phyloP scores from a whole-genome alignment of 2,329 filamentous ascomycete species.

The Cercospora sojina region DNA sequence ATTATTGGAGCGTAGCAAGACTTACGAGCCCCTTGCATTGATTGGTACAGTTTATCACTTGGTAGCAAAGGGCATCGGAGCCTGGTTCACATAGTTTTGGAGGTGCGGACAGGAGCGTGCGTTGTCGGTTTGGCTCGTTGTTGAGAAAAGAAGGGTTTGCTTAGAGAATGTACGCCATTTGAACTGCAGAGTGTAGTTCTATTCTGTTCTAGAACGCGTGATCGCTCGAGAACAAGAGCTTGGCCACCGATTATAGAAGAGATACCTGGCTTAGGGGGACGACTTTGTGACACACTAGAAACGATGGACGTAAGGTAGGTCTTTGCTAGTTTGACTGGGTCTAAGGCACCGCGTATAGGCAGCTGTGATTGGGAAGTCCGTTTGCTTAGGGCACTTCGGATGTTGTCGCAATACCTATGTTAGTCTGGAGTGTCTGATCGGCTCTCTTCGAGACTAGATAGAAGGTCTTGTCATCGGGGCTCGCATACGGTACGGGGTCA shows the following conservation, averaged over 20 bases:
- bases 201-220: background rate
- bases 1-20: too few species aligned
- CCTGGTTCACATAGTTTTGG: background rate
- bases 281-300: background rate
- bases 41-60: too few species aligned
- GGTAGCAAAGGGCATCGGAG: too few species aligned
- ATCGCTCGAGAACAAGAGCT: background rate
- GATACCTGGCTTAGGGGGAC: too few species aligned
- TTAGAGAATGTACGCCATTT: background rate
- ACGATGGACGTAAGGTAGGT: background rate
- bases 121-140: background rate
- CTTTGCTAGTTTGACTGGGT: background rate
- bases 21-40: too few species aligned
- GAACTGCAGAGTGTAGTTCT: background rate
- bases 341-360: background rate
- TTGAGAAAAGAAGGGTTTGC: too few species aligned
- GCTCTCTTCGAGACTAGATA: background rate
- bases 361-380: background rate
- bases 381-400: background rate
- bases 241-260: background rate
- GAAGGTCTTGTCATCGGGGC: background rate
- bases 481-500: background rate
- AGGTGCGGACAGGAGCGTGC: background rate
- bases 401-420: background rate
- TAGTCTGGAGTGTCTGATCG: background rate